These are phyloP conservation scores for Cutaneotrichosporon cyanovorans DNA, from an alignment of 1,284 basidiomycete species.

Conservation along the genomic window DNA sequence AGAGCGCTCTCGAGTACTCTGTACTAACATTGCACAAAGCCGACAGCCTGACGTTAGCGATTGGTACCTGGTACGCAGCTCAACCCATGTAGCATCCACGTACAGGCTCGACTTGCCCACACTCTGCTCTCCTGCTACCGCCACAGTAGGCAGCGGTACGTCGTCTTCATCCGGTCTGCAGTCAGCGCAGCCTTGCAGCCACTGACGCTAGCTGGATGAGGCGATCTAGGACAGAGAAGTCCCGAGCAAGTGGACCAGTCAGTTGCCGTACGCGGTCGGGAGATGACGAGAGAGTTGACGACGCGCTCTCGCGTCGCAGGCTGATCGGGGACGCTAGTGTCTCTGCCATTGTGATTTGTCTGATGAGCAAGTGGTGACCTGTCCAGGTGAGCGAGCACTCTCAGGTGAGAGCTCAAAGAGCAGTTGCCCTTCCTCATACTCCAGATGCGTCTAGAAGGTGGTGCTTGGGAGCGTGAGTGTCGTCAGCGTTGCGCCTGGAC, in stretches of 20 bases:
- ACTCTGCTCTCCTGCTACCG: slow-evolving; percentile 22
- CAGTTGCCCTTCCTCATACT: too few relatives aligned
- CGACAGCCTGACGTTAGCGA: slow-evolving; percentile 9
- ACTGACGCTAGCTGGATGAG: background rate
- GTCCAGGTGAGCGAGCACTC: background rate
- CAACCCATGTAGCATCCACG: slow-evolving; percentile 4
- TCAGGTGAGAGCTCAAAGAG: too few relatives aligned
- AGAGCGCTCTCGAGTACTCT: too few relatives aligned
- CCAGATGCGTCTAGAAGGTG: too few relatives aligned
- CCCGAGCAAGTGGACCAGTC: background rate
- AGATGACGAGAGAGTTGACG: background rate
- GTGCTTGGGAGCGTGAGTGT: too few relatives aligned
- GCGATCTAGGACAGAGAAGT: background rate
- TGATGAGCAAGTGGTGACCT: background rate
- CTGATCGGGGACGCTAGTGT: too few relatives aligned
- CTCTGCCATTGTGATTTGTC: background rate
- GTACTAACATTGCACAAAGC: slow-evolving; percentile 10
- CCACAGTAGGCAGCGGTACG: slow-evolving; percentile 10
- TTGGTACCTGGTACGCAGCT: too few relatives aligned
- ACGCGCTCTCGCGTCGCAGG: background rate
- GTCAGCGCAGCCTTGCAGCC: background rate
- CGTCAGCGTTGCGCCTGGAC: too few relatives aligned
- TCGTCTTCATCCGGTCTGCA: background rate
- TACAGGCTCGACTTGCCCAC: slow-evolving; percentile 28
- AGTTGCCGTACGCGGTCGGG: too few relatives aligned